Evolutionary conservation across 73 alveolate genomes (phyloP), one percentile per base, ranked within the genome.

Genomic region (Paraurostyla sp.): DNA sequence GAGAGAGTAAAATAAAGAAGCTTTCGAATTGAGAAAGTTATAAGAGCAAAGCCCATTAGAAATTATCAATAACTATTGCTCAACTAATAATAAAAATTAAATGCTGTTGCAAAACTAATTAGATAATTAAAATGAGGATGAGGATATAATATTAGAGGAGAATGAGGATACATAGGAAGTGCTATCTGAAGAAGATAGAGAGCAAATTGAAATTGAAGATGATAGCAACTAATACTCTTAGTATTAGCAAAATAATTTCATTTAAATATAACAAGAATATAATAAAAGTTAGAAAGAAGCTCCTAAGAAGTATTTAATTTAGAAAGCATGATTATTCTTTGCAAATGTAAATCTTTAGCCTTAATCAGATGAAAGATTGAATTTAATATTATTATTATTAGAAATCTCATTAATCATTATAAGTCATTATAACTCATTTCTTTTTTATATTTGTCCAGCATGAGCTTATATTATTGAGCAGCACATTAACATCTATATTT

Each of bases 1-100:
- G 16, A 71, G 93, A 69, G 85, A 75, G 46, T 41, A 75, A 36
- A 87, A 87, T 32, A 32, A 65, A 43, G 80, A 65, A 22, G 76
- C 87, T 2, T 87, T 87, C 57, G 85, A 65, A 38, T 54, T 83
- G 0, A 59, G 22, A 56, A 83, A 57, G 29, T 71, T 73, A 0
- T 36, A 73, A 27, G 2, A 32, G 86, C 71, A 73, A 49, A 13
- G 50, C 6, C 86, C 86, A 3, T 1, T 48, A 45, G 86, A 73
- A 2, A 73, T 73, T 45, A 43, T 73, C 43, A 48, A 73, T 25
- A 48, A 43, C 18, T 73, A 73, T 38, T 73, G 42, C 27, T 43
- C 50, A 9, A 43, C 71, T 23, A 73, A 49, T 25, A 41, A 69
- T 38, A 16, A 33, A 4, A 18, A 69, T 22, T 41, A 38, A 69